Conservation (phyloP, 495 filamentous ascomycete species). For the Tuber brumale region DNA sequence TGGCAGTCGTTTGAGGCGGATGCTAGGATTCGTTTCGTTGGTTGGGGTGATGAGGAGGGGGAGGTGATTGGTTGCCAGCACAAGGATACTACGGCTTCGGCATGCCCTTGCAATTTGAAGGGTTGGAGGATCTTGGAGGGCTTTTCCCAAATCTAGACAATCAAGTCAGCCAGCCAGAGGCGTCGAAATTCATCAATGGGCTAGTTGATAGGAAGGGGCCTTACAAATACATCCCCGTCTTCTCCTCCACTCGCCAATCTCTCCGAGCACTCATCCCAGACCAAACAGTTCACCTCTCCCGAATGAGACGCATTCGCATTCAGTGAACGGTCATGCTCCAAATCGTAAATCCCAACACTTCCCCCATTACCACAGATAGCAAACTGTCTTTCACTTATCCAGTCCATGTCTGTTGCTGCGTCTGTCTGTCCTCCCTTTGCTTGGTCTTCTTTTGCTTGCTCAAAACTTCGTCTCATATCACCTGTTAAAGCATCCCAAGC, state of each 20-base stretch:
- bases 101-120: constrained; percentile 28
- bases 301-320: constrained; percentile 20
- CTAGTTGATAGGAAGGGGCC: not conserved
- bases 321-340: constrained; percentile 19
- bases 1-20: constrained; percentile 38
- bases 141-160: constrained; percentile 37
- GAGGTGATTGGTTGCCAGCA: constrained; percentile 32
- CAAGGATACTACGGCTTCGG: constrained; percentile 24
- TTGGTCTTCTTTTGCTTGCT: constrained; percentile 25
- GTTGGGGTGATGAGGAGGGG: constrained; percentile 9
- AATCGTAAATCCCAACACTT: constrained; percentile 31
- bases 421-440: constrained; percentile 39
- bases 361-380: constrained; percentile 50
- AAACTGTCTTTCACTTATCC: constrained; percentile 55
- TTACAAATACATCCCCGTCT: constrained; percentile 27
- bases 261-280: constrained; percentile 38
- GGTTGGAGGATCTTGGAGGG: constrained; percentile 19
- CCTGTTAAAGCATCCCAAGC: constrained; percentile 46
- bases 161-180: constrained; percentile 7
- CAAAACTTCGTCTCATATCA: constrained; percentile 45
- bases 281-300: constrained; percentile 33
- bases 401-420: constrained; percentile 53
- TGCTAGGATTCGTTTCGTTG: constrained; percentile 29
- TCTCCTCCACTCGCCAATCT: constrained; percentile 37
- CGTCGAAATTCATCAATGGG: not conserved